phyloP scores from a whole-genome alignment of 441 rosid species.

The Eruca vesicaria region DNA sequence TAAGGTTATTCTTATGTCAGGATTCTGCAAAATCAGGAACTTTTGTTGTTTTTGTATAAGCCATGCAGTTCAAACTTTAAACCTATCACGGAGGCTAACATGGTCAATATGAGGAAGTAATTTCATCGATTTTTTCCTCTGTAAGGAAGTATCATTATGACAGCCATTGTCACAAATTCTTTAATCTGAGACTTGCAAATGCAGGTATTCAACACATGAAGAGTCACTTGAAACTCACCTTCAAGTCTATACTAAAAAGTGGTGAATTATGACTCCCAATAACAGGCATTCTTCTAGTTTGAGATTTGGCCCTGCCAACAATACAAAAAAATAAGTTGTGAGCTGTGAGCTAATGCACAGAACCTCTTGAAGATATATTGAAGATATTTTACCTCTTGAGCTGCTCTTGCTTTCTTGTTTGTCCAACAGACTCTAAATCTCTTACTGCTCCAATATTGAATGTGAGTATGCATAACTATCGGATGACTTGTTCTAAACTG shows the following conservation, averaged over 20 bases:
- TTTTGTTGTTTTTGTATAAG: not conserved
- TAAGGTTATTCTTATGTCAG: conserved; percentile 58
- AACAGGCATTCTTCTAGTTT: conserved; percentile 52
- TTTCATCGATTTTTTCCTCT: too few species aligned
- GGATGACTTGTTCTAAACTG: conserved; percentile 66
- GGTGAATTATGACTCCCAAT: conserved; percentile 62
- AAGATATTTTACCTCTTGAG: too few species aligned
- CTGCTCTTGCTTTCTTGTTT: conserved; percentile 32
- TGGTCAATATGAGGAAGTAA: too few species aligned
- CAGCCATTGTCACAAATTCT: too few species aligned
- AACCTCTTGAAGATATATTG: not conserved
- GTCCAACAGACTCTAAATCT: conserved; percentile 36
- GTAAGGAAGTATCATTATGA: too few species aligned
- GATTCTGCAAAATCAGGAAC: conserved; percentile 42
- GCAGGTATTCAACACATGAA: too few species aligned
- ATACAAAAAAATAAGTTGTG: not conserved
- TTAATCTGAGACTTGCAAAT: too few species aligned
- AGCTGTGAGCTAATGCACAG: not conserved
- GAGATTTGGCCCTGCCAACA: conserved; percentile 63
- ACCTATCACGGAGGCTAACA: too few species aligned
- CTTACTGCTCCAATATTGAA: conserved; percentile 43
- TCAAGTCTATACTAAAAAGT: conserved; percentile 60
- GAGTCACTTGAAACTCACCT: conserved; percentile 38
- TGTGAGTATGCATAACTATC: conserved; percentile 66
- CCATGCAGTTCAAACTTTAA: not conserved